A percentile compares a stretch with the other conserved stretches of the same genome.
phyloP scores from a whole-genome alignment of 73 alveolate species.

The Paramecium tetraurelia region DNA sequence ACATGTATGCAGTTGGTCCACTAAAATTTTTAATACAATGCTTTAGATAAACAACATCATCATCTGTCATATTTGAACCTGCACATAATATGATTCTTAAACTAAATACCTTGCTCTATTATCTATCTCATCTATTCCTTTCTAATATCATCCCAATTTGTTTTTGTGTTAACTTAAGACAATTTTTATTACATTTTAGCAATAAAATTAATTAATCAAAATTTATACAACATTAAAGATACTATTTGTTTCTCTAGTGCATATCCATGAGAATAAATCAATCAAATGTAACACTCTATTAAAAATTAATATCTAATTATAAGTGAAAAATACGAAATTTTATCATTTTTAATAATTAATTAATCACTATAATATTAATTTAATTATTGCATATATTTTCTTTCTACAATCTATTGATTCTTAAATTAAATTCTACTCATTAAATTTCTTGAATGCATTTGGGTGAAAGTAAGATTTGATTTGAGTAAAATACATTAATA shows the following conservation, averaged over 20 bases:
- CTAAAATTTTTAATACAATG: conserved; percentile 38
- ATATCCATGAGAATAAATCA: background rate
- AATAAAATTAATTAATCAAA: background rate
- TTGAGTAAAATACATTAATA: too few species aligned
- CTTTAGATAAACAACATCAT: conserved; percentile 36
- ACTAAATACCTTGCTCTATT: background rate
- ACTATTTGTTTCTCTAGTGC: background rate
- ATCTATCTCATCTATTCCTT: conserved; percentile 25
- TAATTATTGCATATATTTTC: background rate
- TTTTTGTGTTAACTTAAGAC: conserved; percentile 1
- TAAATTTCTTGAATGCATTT: background rate
- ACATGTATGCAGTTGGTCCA: conserved; percentile 30
- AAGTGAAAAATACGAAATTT: background rate
- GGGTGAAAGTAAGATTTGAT: background rate
- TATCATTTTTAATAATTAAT: background rate
- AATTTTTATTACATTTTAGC: conserved; percentile 1
- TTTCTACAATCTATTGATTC: background rate
- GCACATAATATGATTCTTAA: background rate
- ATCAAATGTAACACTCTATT: background rate
- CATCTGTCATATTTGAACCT: conserved; percentile 42
- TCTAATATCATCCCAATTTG: conserved; percentile 48
- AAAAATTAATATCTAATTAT: background rate
- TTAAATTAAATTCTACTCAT: background rate
- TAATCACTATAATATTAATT: background rate
- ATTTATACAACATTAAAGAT: background rate